Base-by-base conservation (phyloP, 768 basidiomycete species). In the Mrakia gelida region DNA sequence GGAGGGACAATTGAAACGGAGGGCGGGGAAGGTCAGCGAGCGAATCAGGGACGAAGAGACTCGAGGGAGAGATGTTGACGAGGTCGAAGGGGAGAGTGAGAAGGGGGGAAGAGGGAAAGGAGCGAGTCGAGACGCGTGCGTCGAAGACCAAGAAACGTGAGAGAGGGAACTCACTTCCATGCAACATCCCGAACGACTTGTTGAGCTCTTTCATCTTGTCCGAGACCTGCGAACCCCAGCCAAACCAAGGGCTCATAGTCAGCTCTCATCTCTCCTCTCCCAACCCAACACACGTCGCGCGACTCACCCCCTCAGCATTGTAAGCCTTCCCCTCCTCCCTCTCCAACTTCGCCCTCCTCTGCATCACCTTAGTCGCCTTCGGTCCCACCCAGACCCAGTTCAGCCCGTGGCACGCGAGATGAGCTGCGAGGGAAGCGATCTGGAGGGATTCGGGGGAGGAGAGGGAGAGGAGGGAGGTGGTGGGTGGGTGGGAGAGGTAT, bases 311-410 rank as follows among this genome's bases (percentile, higher is more conserved):
- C 43, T 88, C 84, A 75, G 91, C 91, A 81, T 88, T 90, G 82
- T 90, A 89, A 26, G 84, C 81, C 83, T 90, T 91, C 16, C 90
- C 89, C 83, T 92, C 91, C 65, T 89, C 87, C 81, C 92, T 91
- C 86, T 94, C 92, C 77, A 90, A 85, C 79, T 86, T 89, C 71
- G 92, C 90, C 76, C 92, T 87, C 83, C 90, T 84, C 83, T 91
- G 90, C 91, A 91, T 91, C n/a, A 89, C 89, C 83, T 92, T 92
- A 70, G 54, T 91, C 3, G 91, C 90, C 85, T 89, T 76, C 1
- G 92, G 92, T 8, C 91, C 91, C 78, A 94, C 86, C 32, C 91
- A 86, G 75, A 91, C 87, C 79, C 89, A 88, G 82, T 94, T 94
- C 68, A 87, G 81, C 10, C 86, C 86, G 80, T 92, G 90, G 28